Base-by-base conservation (phyloP, 2,329 filamentous ascomycete genomes). In the Westerdykella sp. region DNA sequence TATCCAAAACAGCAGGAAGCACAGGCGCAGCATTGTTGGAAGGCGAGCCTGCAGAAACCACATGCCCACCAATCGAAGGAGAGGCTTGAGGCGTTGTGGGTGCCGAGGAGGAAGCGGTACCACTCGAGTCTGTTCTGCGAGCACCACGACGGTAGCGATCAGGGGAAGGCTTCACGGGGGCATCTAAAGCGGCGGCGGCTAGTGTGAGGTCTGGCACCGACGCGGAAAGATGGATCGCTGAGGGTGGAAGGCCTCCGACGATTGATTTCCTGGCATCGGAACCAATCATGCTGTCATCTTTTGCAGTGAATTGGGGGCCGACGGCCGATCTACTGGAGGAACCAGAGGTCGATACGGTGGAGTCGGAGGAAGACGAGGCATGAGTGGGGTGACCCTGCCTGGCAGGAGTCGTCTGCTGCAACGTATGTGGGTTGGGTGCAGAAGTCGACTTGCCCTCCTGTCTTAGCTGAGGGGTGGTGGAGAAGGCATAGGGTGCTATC, bases 111-210 rank as follows among this genome's bases (percentile, higher is more conserved):
- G 56, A 56, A 0, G 59, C 49, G 2, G 56, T 54, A 15, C 61
- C 53, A 39, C 63, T 62, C 60, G 71, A 50, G 70, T 75, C 52
- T 81, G 71, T 68, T 47, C 78, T 73, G 52, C 78, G 77, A 45
- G 77, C 73, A 43, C 75, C 75, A 46, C 89, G 83, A 56, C 89
- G 79, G 64, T 96, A 96, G 46, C 91, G 81, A 63, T 95, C 89
- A 1, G 87, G 87, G 1, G 85, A 81, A 16, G 82, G 73, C 57
- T 88, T 89, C 37, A 73, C 68, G 16, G 79, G 73, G 4, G 76
- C 73, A 34, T 82, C 76, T 41, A 76, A 72, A 9, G 25, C 25
- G 13, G 65, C 55, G n/a, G 70, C 52, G 22, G 71, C 66, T 69
- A 83, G 59, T 54, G 75, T 68, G 63, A 81, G 50, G 69, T 77